Evolutionary conservation across 1,284 basidiomycete genomes (phyloP).

Genomic region (Meira nashicola): DNA sequence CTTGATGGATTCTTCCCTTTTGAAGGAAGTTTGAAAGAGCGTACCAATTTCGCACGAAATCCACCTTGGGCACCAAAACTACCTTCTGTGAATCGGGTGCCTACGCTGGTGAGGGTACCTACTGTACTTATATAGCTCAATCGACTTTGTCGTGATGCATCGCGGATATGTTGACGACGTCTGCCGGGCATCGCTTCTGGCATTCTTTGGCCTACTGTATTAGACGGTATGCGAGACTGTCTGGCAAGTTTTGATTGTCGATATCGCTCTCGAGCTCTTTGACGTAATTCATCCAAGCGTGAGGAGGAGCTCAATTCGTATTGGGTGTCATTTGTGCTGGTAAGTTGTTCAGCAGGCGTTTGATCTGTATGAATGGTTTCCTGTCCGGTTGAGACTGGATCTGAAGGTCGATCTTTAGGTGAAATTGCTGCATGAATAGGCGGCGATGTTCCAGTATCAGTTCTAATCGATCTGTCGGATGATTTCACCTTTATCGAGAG

Average conservation of each 20-base stretch:
- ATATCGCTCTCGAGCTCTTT: neutral
- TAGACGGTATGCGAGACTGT: neutral
- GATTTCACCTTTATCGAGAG: no score
- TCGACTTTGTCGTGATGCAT: slow-evolving; percentile 31
- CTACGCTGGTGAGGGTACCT: slow-evolving; percentile 22
- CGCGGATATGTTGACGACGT: slow-evolving; percentile 23
- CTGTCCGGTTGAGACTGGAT: neutral
- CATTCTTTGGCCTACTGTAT: neutral
- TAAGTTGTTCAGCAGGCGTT: neutral
- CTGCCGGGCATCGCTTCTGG: slow-evolving; percentile 8
- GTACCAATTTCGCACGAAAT: neutral
- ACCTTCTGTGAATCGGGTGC: slow-evolving; percentile 26
- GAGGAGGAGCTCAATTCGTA: neutral
- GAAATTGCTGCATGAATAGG: neutral
- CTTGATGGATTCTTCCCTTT: slow-evolving; percentile 6
- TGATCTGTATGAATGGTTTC: neutral
- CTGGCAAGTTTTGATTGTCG: neutral
- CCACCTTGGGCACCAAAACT: slow-evolving; percentile 32
- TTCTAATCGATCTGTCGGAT: neutral
- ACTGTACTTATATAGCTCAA: slow-evolving; percentile 31
- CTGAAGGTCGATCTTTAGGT: neutral
- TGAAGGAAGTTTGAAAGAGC: slow-evolving; percentile 17
- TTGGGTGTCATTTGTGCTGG: neutral
- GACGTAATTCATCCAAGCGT: neutral
- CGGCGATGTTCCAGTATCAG: neutral